Evolutionary conservation across 2,329 filamentous ascomycete species (phyloP).

Genomic region (Pyricularia pennisetigena): DNA sequence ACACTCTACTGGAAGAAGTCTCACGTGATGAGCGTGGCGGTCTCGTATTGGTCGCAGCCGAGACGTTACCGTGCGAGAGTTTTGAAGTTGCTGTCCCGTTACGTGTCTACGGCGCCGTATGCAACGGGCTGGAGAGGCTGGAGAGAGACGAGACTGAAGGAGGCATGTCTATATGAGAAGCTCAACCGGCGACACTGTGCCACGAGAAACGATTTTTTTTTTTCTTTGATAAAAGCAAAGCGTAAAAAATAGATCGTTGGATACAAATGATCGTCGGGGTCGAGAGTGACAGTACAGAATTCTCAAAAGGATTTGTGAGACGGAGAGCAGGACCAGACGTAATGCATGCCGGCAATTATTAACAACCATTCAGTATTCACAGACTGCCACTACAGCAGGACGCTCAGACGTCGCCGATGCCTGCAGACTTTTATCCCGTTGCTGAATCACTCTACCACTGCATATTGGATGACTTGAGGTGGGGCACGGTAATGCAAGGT

Average conservation of each 20-base stretch:
- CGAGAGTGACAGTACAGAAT: background rate
- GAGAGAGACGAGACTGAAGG: slow-evolving; percentile 41
- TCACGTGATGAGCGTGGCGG: slow-evolving; percentile 70
- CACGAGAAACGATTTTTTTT: background rate
- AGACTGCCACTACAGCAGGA: background rate
- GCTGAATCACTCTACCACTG: background rate
- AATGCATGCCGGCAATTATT: background rate
- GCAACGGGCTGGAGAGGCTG: slow-evolving; percentile 44
- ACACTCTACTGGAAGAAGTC: slow-evolving; percentile 65
- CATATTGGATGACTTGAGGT: background rate
- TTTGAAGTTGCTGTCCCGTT: slow-evolving; percentile 85
- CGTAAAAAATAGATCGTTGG: slow-evolving; percentile 1
- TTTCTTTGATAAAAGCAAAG: slow-evolving; percentile 6
- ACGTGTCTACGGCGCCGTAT: slow-evolving; percentile 57
- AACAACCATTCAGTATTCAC: background rate
- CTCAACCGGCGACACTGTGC: background rate
- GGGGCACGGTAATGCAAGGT: background rate
- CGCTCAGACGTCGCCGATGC: background rate
- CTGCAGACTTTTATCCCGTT: background rate
- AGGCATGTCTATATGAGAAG: slow-evolving; percentile 26
- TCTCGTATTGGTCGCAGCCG: slow-evolving; percentile 63
- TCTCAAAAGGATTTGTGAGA: too few species aligned
- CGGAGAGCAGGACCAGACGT: background rate
- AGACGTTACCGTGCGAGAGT: slow-evolving; percentile 73
- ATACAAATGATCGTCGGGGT: background rate